phyloP scores from a whole-genome alignment of 768 basidiomycete genomes.

The Lanmaoa pseudosensibilis region DNA sequence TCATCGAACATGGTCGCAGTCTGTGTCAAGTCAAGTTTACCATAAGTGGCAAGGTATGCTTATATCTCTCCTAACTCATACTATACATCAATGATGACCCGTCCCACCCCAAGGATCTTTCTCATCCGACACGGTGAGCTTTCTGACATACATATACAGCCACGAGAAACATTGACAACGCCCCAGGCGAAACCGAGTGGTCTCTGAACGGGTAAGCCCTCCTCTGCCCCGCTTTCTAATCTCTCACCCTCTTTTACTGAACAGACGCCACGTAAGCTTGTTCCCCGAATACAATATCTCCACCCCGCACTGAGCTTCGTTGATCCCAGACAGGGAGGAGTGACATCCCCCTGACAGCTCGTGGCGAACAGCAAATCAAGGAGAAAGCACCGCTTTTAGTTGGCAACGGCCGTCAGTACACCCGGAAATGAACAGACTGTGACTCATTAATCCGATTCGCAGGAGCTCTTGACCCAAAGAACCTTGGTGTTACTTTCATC shows the following conservation, averaged over 20 bases:
- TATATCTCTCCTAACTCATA: background rate
- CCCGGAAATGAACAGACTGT: background rate
- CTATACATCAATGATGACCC: too few species aligned
- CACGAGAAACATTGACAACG: slow-evolving; percentile 1
- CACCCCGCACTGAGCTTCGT: background rate
- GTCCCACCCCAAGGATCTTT: slow-evolving; percentile 72
- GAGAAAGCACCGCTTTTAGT: slow-evolving; percentile 65
- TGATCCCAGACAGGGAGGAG: slow-evolving; percentile 71
- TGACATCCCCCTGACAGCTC: slow-evolving; percentile 83
- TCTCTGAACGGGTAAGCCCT: slow-evolving; percentile 71
- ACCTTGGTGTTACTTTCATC: slow-evolving; percentile 72
- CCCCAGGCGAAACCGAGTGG: slow-evolving; percentile 90
- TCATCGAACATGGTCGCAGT: slow-evolving; percentile 60
- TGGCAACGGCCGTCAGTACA: slow-evolving; percentile 70
- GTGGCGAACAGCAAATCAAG: slow-evolving; percentile 71
- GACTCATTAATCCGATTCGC: background rate
- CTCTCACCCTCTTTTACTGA: slow-evolving; percentile 6
- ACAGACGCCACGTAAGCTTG: slow-evolving; percentile 60
- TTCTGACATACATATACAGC: background rate
- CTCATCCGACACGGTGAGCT: slow-evolving; percentile 72
- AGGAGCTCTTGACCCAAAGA: slow-evolving; percentile 79
- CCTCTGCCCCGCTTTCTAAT: background rate
- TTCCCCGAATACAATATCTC: background rate
- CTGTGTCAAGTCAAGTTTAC: background rate
- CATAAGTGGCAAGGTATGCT: background rate